phyloP scores from a whole-genome alignment of 2,329 filamentous ascomycete species.

The Cordyceps tenuipes region DNA sequence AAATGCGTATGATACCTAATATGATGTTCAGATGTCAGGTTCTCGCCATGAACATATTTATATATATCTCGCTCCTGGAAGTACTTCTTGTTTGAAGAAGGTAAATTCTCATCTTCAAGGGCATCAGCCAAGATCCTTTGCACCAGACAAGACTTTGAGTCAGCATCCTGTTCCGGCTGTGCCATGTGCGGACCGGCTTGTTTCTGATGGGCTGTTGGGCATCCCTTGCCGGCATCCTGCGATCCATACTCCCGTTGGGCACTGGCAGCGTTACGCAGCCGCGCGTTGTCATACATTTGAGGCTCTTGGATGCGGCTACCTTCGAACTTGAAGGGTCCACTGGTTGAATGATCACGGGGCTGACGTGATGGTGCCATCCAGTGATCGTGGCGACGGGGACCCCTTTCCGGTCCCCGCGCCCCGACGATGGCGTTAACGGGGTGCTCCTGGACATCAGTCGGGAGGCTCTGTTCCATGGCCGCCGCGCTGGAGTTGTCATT shows the following conservation, averaged over 20 bases:
- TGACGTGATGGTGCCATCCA: slow-evolving; percentile 2
- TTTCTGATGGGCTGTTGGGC: not conserved
- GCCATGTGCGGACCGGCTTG: not conserved
- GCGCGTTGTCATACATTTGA: not conserved
- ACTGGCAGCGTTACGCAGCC: not conserved
- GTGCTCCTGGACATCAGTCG: not conserved
- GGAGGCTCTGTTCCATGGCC: not conserved
- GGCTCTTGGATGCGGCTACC: not conserved
- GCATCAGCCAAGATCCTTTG: not conserved
- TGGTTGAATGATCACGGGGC: not conserved
- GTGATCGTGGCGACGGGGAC: not conserved
- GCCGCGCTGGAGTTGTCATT: too few relatives aligned
- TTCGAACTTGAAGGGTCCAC: not conserved
- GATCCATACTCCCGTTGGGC: not conserved
- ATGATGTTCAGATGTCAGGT: slow-evolving; percentile 7
- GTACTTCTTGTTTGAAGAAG: not conserved
- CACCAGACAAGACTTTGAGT: not conserved
- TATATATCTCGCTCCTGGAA: slow-evolving; percentile 7
- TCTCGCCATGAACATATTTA: not conserved
- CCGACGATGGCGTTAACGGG: not conserved
- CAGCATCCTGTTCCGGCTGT: not conserved
- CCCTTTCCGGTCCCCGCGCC: not conserved
- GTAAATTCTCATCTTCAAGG: not conserved
- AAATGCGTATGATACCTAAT: slow-evolving; percentile 6
- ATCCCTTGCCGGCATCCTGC: not conserved